Conservation (phyloP, 2,329 filamentous ascomycete species). For the Colletotrichum falcatum region DNA sequence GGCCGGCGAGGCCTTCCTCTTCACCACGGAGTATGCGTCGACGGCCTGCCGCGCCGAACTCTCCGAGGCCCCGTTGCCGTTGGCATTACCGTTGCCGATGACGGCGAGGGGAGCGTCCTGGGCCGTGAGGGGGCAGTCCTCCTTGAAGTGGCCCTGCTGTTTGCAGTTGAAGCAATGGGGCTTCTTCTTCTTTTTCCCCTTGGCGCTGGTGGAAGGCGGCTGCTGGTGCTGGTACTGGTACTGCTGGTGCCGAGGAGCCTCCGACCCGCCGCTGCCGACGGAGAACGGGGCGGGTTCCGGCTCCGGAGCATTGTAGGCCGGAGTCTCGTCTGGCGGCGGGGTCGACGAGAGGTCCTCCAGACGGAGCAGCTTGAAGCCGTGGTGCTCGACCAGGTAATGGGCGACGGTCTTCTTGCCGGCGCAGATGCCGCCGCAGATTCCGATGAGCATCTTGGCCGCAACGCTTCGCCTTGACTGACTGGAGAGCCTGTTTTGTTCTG, state of each 20-base stretch:
- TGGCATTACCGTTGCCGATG: constrained; percentile 8
- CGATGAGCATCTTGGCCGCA: constrained; percentile 74
- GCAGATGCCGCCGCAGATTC: constrained; percentile 86
- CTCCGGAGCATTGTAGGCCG: constrained; percentile 9
- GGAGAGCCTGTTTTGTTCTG: not conserved
- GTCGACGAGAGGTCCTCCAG: constrained; percentile 54
- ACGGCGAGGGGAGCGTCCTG: constrained; percentile 14
- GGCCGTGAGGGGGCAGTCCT: constrained; percentile 13
- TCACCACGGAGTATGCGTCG: not conserved
- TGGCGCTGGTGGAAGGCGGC: not conserved
- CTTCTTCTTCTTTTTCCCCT: constrained; percentile 24
- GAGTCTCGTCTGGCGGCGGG: constrained; percentile 21
- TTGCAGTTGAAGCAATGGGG: constrained; percentile 24
- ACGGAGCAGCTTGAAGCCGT: constrained; percentile 82
- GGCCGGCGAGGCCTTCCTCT: not conserved
- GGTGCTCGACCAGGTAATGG: constrained; percentile 85
- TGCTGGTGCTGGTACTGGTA: not conserved
- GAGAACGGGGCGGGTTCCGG: constrained; percentile 3
- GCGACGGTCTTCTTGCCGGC: constrained; percentile 93
- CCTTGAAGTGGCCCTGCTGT: constrained; percentile 17
- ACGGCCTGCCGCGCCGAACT: constrained; percentile 12
- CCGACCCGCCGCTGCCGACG: not conserved
- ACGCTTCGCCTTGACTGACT: not conserved
- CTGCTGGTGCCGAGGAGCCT: not conserved
- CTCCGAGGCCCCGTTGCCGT: not conserved